Evolutionary conservation across 2,329 filamentous ascomycete genomes (phyloP), one percentile per base, ranked within the genome.

Genomic region (Penicillium paneum): DNA sequence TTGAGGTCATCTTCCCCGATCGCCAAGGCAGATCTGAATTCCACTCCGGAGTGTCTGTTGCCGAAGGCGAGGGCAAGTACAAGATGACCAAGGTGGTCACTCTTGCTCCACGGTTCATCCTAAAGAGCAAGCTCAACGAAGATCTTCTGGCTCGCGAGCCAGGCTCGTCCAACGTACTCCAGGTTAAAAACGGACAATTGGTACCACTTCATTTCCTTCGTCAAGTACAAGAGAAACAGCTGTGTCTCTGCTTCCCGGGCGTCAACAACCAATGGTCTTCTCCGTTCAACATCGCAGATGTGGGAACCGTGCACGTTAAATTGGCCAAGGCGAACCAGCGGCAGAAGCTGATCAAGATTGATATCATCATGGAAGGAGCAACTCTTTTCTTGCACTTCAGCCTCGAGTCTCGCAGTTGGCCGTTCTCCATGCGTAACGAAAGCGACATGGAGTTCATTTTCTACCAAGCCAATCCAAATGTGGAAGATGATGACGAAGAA

Each of bases 231-330:
- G 84, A 89, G 40, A 97, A 97, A 69, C 94, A 99, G 70, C 78
- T 99, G 6, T 96, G 91, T 59, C 78, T 99, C 8, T 96, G 92
- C 73, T 96, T 95, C 71, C 90, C 92, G 0, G 94, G 93, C 0
- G 84, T 97, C 42, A 95, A 96, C 75, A 97, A 96, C 68, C 91
- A 94, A 64, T 99, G 94, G 94, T 96, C 93, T 0, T 94, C 94
- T 12, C 92, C 94, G 0, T 97, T 99, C 79, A 96, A 96, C 69
- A 97, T 99, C 66, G 92, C 92, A 0, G 94, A 97, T 67, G 82
- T 97, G 40, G 94, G 94, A 19, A 95, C 88, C 13, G 88, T 91
- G 0, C 91, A 99, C 70, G 84, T 99, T 72, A 99, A 99, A 76
- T 83, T 99, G 55, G 90, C 93, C 19, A 96, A 92, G 74, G 85